phyloP scores from a whole-genome alignment of 371 early-diverging fungal genomes.

The Lichtheimia corymbifera region DNA sequence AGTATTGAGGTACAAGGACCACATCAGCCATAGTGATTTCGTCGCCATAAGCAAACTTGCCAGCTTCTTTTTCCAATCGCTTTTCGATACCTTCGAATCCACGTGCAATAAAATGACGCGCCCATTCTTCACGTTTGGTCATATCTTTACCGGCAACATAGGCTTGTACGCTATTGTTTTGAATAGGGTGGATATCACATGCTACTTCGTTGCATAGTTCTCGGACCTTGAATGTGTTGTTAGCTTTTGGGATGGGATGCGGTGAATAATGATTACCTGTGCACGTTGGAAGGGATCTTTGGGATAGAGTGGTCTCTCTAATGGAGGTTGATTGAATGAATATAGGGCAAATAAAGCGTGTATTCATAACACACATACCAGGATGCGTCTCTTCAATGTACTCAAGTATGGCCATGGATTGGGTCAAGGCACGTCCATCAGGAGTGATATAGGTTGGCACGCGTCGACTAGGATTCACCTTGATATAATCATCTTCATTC shows the following conservation, averaged over 20 bases:
- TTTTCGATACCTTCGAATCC: constrained; percentile 52
- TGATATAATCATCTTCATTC: constrained; percentile 51
- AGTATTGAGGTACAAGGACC: constrained; percentile 78
- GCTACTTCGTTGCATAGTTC: constrained; percentile 71
- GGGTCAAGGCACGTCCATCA: constrained; percentile 57
- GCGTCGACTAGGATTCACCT: constrained; percentile 66
- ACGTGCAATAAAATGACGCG: constrained; percentile 50
- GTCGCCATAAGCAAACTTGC: constrained; percentile 82
- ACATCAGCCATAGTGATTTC: constrained; percentile 85
- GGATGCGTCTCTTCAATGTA: constrained; percentile 84
- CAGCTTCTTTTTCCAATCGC: constrained; percentile 33
- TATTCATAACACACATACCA: constrained; percentile 21
- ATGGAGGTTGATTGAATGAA: too few species aligned
- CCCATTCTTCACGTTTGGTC: constrained; percentile 65
- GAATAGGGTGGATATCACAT: constrained; percentile 89
- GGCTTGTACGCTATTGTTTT: constrained; percentile 77
- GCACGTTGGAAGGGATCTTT: constrained; percentile 65
- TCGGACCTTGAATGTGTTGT: constrained; percentile 26
- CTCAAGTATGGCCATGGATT: constrained; percentile 85
- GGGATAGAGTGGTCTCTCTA: constrained; percentile 73
- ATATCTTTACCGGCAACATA: constrained; percentile 55
- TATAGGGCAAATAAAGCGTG: too few species aligned
- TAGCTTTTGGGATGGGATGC: too few species aligned
- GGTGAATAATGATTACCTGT: constrained; percentile 35
- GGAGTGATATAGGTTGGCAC: constrained; percentile 72